phyloP scores from a whole-genome alignment of 2,329 filamentous ascomycete genomes.

The Fusarium zealandicum region DNA sequence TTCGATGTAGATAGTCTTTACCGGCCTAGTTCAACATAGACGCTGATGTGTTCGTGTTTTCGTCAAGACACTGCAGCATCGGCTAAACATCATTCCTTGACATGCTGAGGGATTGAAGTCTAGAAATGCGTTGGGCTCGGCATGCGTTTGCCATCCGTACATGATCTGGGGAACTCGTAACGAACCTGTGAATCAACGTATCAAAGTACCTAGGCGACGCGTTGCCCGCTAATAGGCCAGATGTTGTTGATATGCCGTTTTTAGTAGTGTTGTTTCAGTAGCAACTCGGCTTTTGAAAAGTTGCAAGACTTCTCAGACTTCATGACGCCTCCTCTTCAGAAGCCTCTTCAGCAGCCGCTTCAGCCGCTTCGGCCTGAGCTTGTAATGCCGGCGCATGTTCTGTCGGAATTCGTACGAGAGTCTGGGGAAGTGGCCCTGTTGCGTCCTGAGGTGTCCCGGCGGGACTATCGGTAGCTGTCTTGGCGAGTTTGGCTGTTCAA shows the following conservation, averaged over 20 bases:
- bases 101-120: no score
- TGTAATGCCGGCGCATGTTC: conserved; percentile 74
- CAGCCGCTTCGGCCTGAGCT: conserved; percentile 63
- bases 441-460: conserved; percentile 50
- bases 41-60: no score
- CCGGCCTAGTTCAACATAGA: no score
- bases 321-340: conserved; percentile 49
- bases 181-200: no score
- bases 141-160: no score
- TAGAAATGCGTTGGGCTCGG: no score
- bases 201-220: no score
- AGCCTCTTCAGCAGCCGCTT: conserved; percentile 53
- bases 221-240: no score
- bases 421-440: conserved; percentile 72
- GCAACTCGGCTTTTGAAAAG: neutral
- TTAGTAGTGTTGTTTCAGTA: neutral
- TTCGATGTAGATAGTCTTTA: no score
- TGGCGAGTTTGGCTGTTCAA: conserved; percentile 71
- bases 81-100: no score
- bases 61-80: no score
- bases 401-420: conserved; percentile 83
- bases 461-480: conserved; percentile 55
- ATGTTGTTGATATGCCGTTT: neutral
- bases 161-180: no score
- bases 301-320: neutral